These are phyloP conservation scores for Xylaria curta DNA, from an alignment of 495 filamentous ascomycete species.

Conservation along the genomic window DNA sequence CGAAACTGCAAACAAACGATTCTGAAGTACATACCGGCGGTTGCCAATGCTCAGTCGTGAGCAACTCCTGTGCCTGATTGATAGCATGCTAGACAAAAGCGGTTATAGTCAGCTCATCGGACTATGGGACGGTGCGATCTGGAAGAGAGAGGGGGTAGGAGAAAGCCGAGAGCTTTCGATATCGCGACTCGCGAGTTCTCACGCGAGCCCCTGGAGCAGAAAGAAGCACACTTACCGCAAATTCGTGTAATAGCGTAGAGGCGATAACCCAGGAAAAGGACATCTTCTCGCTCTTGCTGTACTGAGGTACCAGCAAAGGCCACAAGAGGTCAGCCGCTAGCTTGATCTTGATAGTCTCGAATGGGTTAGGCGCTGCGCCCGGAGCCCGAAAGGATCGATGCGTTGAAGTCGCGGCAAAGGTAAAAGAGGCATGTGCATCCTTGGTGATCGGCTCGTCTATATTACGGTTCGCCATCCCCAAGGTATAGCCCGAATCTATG, in stretches of 20 bases:
- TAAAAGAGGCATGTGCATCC: background rate
- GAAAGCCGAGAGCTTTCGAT: background rate
- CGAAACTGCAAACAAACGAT: background rate
- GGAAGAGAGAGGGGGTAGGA: background rate
- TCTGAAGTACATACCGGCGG: slow-evolving; percentile 2
- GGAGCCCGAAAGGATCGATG: background rate
- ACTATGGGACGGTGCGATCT: background rate
- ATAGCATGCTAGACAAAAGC: slow-evolving; percentile 36
- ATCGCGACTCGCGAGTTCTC: background rate
- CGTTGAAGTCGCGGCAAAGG: background rate
- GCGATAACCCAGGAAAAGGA: slow-evolving; percentile 33
- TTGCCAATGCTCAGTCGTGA: background rate
- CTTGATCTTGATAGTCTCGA: background rate
- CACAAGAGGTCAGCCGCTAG: slow-evolving; percentile 41
- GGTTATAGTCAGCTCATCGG: slow-evolving; percentile 18
- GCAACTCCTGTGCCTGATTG: slow-evolving; percentile 18
- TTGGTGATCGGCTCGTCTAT: background rate
- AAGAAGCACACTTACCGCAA: slow-evolving; percentile 33
- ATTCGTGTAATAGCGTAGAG: slow-evolving; percentile 42
- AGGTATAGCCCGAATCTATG: slow-evolving; percentile 13
- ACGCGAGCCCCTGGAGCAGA: slow-evolving; percentile 2
- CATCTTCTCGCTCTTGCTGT: slow-evolving; percentile 42
- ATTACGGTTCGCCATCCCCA: background rate
- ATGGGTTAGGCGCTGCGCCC: no score
- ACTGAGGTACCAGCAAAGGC: slow-evolving; percentile 42